These are phyloP conservation scores for Podaxis mareebaensis DNA, from an alignment of 768 basidiomycete species.

Conservation along the genomic window DNA sequence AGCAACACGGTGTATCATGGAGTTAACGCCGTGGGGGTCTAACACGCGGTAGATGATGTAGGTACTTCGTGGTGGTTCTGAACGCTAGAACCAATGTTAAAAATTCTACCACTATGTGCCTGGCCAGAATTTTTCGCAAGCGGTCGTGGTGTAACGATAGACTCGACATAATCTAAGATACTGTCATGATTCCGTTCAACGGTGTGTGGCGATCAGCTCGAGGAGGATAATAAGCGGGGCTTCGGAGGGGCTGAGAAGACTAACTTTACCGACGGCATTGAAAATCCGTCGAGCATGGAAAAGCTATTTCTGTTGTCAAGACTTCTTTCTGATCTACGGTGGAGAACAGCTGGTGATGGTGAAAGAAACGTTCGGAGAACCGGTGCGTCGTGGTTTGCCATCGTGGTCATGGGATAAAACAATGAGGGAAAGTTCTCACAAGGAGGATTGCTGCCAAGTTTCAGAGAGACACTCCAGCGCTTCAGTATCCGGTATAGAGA, in stretches of 20 bases:
- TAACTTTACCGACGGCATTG: neutral
- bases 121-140: neutral
- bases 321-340: neutral
- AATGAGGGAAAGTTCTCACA: neutral
- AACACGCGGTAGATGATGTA: neutral
- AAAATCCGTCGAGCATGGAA: neutral
- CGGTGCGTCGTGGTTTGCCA: neutral
- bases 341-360: neutral
- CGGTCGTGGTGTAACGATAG: neutral
- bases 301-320: neutral
- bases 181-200: neutral
- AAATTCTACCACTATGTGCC: neutral
- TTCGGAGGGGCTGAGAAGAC: neutral
- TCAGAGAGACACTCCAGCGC: neutral
- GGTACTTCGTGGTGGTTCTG: neutral
- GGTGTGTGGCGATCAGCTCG: neutral
- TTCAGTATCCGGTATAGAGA: neutral
- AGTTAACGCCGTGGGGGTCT: neutral
- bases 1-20: neutral
- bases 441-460: conserved; percentile 1
- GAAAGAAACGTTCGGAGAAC: neutral
- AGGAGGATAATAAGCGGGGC: neutral
- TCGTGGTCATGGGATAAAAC: neutral
- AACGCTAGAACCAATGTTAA: neutral
- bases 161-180: neutral